Conservation (phyloP, 495 filamentous ascomycete genomes). For the Annulohypoxylon bovei region DNA sequence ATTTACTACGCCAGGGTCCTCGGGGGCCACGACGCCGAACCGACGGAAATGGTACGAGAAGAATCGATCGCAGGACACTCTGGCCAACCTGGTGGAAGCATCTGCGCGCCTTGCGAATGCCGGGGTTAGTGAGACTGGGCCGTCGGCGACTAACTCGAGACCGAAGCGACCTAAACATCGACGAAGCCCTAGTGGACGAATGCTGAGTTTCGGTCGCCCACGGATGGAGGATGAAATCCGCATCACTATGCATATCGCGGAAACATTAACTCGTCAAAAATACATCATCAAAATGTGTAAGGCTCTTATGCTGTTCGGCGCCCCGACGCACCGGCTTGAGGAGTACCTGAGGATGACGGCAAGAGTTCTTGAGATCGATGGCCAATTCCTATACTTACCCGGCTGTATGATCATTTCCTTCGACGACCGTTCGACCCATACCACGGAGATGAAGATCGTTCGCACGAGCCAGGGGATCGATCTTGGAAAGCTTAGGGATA, state of each 20-base stretch:
- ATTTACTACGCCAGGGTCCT: constrained; percentile 47
- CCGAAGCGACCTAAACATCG: constrained; percentile 54
- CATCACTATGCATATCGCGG: constrained; percentile 91
- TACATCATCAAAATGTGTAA: constrained; percentile 88
- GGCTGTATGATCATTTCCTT: constrained; percentile 97
- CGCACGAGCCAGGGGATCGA: constrained; percentile 80
- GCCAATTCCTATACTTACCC: constrained; percentile 91
- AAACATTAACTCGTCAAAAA: constrained; percentile 79
- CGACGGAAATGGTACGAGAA: constrained; percentile 70
- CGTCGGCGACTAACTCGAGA: constrained; percentile 48
- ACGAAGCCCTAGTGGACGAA: constrained; percentile 49
- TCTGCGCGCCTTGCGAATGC: constrained; percentile 61
- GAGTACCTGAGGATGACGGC: constrained; percentile 91
- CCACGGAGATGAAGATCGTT: constrained; percentile 91
- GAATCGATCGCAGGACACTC: constrained; percentile 57
- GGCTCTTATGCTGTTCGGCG: constrained; percentile 86
- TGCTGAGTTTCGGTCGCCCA: constrained; percentile 53
- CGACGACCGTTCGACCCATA: constrained; percentile 88
- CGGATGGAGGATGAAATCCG: constrained; percentile 72
- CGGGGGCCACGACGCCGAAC: constrained; percentile 66
- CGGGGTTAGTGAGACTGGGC: constrained; percentile 43
- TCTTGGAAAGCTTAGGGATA: constrained; percentile 83
- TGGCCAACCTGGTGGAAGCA: constrained; percentile 66
- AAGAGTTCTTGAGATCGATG: constrained; percentile 87
- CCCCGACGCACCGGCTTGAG: constrained; percentile 80